Evolutionary conservation across 2,329 filamentous ascomycete genomes (phyloP).

Genomic region (Epichloe bromicola): DNA sequence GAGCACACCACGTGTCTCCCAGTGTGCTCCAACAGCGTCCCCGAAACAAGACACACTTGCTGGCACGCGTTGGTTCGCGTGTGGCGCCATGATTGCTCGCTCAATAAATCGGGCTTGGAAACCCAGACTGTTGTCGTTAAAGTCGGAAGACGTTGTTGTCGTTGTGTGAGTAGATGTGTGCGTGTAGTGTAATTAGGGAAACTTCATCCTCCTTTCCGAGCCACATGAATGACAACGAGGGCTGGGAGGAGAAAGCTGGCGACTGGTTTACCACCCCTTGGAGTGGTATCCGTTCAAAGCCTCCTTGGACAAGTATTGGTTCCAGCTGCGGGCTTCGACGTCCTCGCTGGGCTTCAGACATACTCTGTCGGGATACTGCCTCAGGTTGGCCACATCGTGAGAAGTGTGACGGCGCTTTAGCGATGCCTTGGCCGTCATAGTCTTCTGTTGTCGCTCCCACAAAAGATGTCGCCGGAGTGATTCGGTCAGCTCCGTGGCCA

Average conservation of each 20-base stretch:
- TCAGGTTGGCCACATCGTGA: conserved; percentile 78
- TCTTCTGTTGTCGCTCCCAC: conserved; percentile 93
- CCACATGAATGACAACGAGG: background rate
- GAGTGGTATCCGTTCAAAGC: conserved; percentile 39
- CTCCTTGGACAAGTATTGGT: conserved; percentile 74
- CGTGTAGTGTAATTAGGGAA: no score
- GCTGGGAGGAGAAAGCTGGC: background rate
- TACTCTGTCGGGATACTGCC: conserved; percentile 60
- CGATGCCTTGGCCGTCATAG: conserved; percentile 74
- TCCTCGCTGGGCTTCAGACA: conserved; percentile 47
- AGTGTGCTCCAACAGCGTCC: no score
- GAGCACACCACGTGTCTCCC: no score
- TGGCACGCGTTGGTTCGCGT: no score
- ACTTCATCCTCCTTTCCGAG: no score
- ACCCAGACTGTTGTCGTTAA: background rate
- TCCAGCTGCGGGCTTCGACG: conserved; percentile 62
- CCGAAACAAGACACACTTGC: no score
- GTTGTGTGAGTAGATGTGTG: no score
- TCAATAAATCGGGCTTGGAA: no score
- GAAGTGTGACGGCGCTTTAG: conserved; percentile 84
- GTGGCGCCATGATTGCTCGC: no score
- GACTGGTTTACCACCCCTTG: conserved; percentile 26
- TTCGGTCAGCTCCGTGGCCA: conserved; percentile 86
- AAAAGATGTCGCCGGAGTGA: conserved; percentile 83
- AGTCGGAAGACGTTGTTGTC: no score